phyloP scores from a whole-genome alignment of 257 asterid species.

The Solanum boliviense region DNA sequence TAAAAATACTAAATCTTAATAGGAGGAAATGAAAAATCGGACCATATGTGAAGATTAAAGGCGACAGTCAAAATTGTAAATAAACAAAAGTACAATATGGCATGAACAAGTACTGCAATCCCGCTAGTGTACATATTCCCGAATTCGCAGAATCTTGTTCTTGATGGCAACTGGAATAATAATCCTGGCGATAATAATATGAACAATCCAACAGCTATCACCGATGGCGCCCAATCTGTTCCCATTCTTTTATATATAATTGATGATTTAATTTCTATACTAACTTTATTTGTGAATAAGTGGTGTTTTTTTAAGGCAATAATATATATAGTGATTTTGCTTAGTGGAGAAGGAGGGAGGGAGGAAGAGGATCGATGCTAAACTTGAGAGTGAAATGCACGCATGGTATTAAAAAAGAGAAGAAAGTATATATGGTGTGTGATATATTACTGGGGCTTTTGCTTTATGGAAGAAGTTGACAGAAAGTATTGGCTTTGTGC shows the following conservation, averaged over 20 bases:
- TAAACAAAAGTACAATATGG: constrained; percentile 62
- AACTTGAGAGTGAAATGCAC: constrained; percentile 37
- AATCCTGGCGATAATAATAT: constrained; percentile 75
- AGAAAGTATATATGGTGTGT: constrained; percentile 28
- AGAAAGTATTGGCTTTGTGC: constrained; percentile 7
- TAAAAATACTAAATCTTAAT: not conserved
- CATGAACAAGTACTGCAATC: constrained; percentile 69
- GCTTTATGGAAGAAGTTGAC: constrained; percentile 28
- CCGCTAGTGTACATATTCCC: constrained; percentile 96
- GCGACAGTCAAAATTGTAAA: constrained; percentile 72
- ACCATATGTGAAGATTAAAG: constrained; percentile 58
- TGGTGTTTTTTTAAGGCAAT: not conserved
- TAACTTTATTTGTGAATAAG: not conserved
- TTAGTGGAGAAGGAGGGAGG: constrained; percentile 47
- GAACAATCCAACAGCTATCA: constrained; percentile 85
- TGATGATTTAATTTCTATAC: not conserved
- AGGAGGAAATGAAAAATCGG: constrained; percentile 16
- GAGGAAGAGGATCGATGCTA: constrained; percentile 22
- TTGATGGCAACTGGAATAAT: constrained; percentile 85
- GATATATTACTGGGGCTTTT: constrained; percentile 11
- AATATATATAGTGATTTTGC: constrained; percentile 18
- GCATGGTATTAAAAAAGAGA: constrained; percentile 22
- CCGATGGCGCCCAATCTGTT: constrained; percentile 84
- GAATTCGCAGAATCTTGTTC: constrained; percentile 60
- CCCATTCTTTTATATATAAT: constrained; percentile 3